These are phyloP conservation scores for Bonia amplexicaulis DNA, from an alignment of 176 grass and related monocot genomes.

Conservation along the genomic window DNA sequence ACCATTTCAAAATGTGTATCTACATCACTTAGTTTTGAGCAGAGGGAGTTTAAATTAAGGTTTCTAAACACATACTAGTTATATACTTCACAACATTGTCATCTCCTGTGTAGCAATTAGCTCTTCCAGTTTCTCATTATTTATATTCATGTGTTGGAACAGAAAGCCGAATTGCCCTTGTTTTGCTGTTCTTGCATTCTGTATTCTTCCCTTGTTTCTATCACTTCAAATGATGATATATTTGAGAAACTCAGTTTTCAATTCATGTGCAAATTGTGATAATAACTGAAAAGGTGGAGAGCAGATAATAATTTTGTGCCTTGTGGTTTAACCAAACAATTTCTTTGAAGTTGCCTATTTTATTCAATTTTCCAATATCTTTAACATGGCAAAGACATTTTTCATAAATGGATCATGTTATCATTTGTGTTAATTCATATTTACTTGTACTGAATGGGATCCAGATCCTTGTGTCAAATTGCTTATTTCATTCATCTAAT, in stretches of 20 bases:
- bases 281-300: neutral
- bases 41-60: neutral
- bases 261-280: neutral
- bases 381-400: neutral
- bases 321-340: neutral
- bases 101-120: neutral
- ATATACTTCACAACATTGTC: neutral
- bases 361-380: neutral
- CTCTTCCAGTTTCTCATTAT: neutral
- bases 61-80: neutral
- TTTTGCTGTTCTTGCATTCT: neutral
- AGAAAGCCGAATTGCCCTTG: neutral
- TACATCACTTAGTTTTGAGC: neutral
- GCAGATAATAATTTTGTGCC: neutral
- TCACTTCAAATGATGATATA: neutral
- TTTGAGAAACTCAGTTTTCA: neutral
- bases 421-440: neutral
- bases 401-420: neutral
- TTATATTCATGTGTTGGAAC: neutral
- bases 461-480: neutral
- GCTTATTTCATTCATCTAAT: constrained; percentile 11
- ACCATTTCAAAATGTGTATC: neutral
- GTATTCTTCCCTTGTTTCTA: neutral
- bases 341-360: neutral
- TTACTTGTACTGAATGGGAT: neutral